Base-by-base conservation (phyloP, 805 yeast genomes). In the Saturnispora sanitii region DNA sequence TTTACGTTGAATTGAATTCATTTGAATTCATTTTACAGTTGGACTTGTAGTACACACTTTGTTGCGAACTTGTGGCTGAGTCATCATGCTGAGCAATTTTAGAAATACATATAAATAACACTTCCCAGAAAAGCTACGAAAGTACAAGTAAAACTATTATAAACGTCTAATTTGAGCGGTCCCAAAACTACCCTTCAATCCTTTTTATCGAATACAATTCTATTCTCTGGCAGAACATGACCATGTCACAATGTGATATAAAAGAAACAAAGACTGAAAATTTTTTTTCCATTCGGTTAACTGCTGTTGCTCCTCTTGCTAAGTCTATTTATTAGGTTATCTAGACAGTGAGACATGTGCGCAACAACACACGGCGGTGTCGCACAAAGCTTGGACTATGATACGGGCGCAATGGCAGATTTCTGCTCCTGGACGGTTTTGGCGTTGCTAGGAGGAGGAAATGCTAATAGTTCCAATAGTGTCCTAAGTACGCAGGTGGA, bases 351-450 rank as follows among this genome's bases (percentile, higher is more conserved):
- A 12, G 32, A 28, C 19, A 37, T 34, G 29, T 4, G 45, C 30
- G 18, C 46, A 45, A 31, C 53, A 49, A 26, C 47, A 47, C 12
- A 13, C 33, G 95, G 95, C 33, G 95, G 95, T 45, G 90, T 85
- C 35, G 68, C 79, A 29, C 70, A 79, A 13, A 79, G 75, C 26
- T 67, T 84, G 54, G 96, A 87, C 57, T 88, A 90, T 59, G 87
- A 85, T 49, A 61, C 86, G 41, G 70, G 71, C 31, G 64, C 70
- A 44, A 88, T 88, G 95, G 71, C 94, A 7, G 78, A 79, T 44
- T 92, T 85, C 53, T 66, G 86, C 37, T 70, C 86, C 38, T 76
- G 87, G 69, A 73, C 85, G 58, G 69, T 83, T 12, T 79, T 70
- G 49, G 80, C 85, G 23, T 68, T 82, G 55, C 69, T 81, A 54